Conservation (phyloP, 2,329 filamentous ascomycete species). For the Macrophomina pseudophaseolina region DNA sequence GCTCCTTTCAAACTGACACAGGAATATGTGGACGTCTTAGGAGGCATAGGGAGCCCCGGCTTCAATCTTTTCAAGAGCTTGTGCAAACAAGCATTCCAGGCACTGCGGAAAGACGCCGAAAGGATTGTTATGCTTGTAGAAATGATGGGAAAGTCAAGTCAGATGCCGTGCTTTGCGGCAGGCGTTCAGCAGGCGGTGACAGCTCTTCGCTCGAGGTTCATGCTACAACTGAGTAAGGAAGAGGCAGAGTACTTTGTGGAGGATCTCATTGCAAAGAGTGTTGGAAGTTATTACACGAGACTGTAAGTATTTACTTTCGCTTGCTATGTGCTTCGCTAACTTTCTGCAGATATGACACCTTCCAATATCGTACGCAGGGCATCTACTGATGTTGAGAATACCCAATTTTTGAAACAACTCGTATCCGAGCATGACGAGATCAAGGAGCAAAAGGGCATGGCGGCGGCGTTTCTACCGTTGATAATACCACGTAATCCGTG, state of each 20-base stretch:
- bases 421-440: constrained; percentile 7
- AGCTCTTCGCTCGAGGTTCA: constrained; percentile 74
- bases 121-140: constrained; percentile 81
- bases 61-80: constrained; percentile 78
- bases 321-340: background rate
- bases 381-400: constrained; percentile 67
- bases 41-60: constrained; percentile 70
- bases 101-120: constrained; percentile 77
- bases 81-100: constrained; percentile 85
- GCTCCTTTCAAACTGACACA: constrained; percentile 86
- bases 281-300: constrained; percentile 86
- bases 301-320: constrained; percentile 60
- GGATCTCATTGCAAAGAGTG: constrained; percentile 78
- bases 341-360: constrained; percentile 72
- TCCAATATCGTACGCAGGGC: constrained; percentile 85
- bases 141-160: constrained; percentile 82
- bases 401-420: constrained; percentile 16
- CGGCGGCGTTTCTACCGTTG: constrained; percentile 19
- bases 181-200: constrained; percentile 74
- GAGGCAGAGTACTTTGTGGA: constrained; percentile 84
- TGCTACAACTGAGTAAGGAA: constrained; percentile 80
- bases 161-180: constrained; percentile 82
- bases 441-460: constrained; percentile 16
- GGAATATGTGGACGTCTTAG: constrained; percentile 83
- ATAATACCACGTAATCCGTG: constrained; percentile 14